phyloP scores from a whole-genome alignment of 108 stramenopile genomes.

The Stephanodiscus minutulus region DNA sequence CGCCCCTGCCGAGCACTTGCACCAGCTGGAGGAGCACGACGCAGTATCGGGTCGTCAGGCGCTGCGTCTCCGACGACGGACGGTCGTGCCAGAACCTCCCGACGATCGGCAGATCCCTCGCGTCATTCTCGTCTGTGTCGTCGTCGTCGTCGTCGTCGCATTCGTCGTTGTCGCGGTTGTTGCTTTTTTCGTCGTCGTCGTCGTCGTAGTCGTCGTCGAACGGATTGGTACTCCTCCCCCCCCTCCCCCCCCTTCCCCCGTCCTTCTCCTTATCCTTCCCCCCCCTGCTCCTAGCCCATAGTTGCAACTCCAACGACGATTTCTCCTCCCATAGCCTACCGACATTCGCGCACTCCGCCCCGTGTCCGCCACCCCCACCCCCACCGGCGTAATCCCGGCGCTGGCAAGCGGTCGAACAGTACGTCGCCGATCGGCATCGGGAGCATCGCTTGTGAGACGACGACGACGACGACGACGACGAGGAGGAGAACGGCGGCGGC shows the following conservation, averaged over 20 bases:
- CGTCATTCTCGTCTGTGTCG: background rate
- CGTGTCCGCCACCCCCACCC: constrained; percentile 25
- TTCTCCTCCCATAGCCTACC: constrained; percentile 39
- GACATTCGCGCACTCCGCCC: constrained; percentile 23
- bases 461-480: background rate
- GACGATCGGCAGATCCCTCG: constrained; percentile 20
- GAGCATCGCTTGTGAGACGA: constrained; percentile 27
- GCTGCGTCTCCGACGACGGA: constrained; percentile 5
- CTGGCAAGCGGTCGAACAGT: constrained; percentile 43
- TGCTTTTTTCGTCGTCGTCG: background rate
- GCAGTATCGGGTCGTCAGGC: constrained; percentile 21
- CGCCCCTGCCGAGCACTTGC: constrained; percentile 36
- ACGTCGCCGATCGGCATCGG: constrained; percentile 33
- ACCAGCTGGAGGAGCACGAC: constrained; percentile 36
- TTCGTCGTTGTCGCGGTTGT: too few relatives aligned
- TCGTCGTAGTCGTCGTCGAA: constrained; percentile 24
- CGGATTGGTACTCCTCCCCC: constrained; percentile 27
- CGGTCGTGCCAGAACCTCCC: constrained; percentile 41
- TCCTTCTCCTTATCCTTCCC: background rate
- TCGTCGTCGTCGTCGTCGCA: background rate
- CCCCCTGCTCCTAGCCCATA: constrained; percentile 4
- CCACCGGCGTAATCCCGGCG: constrained; percentile 10
- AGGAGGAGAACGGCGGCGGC: background rate
- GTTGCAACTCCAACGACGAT: constrained; percentile 9
- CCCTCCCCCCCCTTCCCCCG: background rate